Percentiles rank a stretch among this genome's conserved stretches.
phyloP scores from a whole-genome alignment of 1,284 basidiomycete species.

The Mycena sp. region DNA sequence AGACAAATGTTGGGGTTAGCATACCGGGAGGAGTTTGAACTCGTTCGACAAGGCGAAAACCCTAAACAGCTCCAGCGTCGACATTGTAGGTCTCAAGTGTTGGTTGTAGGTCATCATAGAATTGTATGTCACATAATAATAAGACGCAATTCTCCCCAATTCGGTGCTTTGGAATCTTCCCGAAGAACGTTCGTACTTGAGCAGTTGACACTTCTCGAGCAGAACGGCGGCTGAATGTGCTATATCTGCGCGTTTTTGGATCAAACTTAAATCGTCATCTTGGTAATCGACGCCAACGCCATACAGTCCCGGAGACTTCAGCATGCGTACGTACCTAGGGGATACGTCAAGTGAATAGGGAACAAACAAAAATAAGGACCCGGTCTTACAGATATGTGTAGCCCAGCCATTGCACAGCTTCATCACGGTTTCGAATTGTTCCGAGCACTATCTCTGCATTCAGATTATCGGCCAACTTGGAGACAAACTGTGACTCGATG shows the following conservation, averaged over 20 bases:
- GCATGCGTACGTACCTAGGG: conserved; percentile 92
- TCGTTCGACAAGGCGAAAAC: conserved; percentile 98
- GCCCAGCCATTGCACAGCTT: conserved; percentile 97
- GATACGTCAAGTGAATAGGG: conserved; percentile 15
- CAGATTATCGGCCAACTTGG: conserved; percentile 93
- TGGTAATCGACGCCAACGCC: conserved; percentile 92
- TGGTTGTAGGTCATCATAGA: conserved; percentile 99
- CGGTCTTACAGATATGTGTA: conserved; percentile 90
- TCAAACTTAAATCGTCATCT: conserved; percentile 83
- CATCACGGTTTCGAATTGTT: conserved; percentile 94
- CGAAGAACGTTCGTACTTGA: conserved; percentile 93
- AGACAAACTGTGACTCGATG: conserved; percentile 96
- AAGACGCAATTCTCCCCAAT: conserved; percentile 93
- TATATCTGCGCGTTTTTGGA: conserved; percentile 97
- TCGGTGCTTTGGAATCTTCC: conserved; percentile 94
- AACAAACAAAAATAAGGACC: conserved; percentile 5
- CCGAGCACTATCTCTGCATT: conserved; percentile 99
- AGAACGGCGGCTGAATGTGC: conserved; percentile 93
- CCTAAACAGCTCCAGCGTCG: conserved; percentile 91
- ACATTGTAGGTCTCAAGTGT: conserved; percentile 90
- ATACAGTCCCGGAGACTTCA: conserved; percentile 91
- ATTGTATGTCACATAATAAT: conserved; percentile 96
- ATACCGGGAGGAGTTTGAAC: conserved; percentile 93
- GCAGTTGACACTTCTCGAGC: conserved; percentile 92
- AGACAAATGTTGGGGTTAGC: conserved; percentile 33